Conservation (phyloP, 2,329 filamentous ascomycete species). For the Alternaria arborescens region DNA sequence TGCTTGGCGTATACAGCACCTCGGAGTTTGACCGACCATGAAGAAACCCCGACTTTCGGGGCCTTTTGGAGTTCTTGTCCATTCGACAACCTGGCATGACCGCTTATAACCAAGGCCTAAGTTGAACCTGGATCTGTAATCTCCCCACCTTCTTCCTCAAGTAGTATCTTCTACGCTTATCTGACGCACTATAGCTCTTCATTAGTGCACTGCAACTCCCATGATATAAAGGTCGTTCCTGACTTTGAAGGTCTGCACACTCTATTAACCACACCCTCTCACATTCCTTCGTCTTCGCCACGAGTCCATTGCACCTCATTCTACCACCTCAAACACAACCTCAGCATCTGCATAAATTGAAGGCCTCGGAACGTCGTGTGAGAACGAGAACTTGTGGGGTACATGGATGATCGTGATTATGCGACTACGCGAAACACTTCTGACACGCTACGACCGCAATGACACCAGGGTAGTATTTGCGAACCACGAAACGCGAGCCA, state of each 20-base stretch:
- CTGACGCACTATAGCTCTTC: neutral
- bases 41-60: neutral
- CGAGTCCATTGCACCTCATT: neutral
- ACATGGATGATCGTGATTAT: neutral
- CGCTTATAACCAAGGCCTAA: neutral
- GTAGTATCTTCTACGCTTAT: neutral
- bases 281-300: neutral
- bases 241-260: neutral
- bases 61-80: neutral
- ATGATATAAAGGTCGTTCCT: neutral
- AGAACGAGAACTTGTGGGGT: neutral
- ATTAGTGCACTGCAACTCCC: neutral
- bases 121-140: neutral
- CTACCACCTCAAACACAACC: neutral
- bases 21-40: neutral
- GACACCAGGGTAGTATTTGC: conserved; percentile 4
- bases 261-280: neutral
- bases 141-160: neutral
- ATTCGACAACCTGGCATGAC: neutral
- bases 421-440: neutral
- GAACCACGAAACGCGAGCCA: neutral
- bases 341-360: neutral
- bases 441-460: neutral
- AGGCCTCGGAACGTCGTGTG: neutral
- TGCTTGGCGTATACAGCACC: neutral